A percentile compares a stretch with the other conserved stretches of the same genome.
Evolutionary conservation across 257 asterid genomes (phyloP).

Genomic region (Nicotiana obtusifolia): DNA sequence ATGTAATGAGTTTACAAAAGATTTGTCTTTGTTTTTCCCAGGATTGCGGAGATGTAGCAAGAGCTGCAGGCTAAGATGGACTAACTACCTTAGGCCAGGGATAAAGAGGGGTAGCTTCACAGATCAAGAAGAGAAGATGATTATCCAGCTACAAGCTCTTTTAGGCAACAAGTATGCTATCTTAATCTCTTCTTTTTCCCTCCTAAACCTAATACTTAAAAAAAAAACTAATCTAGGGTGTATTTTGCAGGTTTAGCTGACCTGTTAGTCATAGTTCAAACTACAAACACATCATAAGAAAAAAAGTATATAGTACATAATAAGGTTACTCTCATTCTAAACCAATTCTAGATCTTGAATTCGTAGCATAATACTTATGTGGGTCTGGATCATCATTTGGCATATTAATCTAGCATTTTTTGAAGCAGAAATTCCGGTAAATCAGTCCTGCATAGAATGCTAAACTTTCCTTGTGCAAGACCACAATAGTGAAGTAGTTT

Average conservation of each 20-base stretch:
- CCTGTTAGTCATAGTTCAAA: too few relatives aligned
- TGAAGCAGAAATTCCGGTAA: too few relatives aligned
- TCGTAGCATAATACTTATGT: not conserved
- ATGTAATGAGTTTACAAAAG: not conserved
- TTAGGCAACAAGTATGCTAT: slow-evolving; percentile 77
- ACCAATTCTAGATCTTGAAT: not conserved
- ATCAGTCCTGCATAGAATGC: too few relatives aligned
- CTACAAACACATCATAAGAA: too few relatives aligned
- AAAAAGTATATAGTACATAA: too few relatives aligned
- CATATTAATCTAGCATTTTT: not conserved
- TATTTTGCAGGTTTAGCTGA: too few relatives aligned
- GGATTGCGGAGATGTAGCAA: slow-evolving; percentile 89
- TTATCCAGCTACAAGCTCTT: slow-evolving; percentile 92
- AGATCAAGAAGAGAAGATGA: slow-evolving; percentile 81
- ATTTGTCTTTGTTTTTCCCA: slow-evolving; percentile 14
- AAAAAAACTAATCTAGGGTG: too few relatives aligned
- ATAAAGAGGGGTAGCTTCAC: slow-evolving; percentile 88
- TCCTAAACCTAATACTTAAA: not conserved
- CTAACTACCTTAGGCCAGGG: slow-evolving; percentile 92
- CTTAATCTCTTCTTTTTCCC: not conserved
- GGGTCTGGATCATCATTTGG: not conserved
- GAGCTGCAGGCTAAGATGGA: slow-evolving; percentile 95
- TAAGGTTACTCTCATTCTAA: not conserved
- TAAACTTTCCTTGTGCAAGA: too few relatives aligned
- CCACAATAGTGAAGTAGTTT: too few relatives aligned